These are phyloP conservation scores for Lactarius akahatsu DNA, from an alignment of 768 basidiomycete species.

Conservation along the genomic window DNA sequence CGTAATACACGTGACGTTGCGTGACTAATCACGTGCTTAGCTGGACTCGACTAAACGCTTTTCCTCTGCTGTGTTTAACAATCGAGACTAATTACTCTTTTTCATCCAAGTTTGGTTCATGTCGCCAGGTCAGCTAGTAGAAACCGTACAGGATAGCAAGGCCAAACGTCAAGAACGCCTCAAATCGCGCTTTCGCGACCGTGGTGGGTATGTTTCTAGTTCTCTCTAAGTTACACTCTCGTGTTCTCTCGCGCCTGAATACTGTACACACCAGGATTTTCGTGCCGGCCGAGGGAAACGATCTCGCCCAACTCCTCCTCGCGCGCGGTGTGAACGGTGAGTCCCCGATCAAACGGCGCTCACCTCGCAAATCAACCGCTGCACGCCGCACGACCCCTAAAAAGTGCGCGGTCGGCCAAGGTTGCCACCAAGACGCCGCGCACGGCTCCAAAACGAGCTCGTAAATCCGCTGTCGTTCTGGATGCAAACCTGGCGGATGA, in stretches of 20 bases:
- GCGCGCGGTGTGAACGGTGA: constrained; percentile 48
- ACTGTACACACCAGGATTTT: constrained; percentile 44
- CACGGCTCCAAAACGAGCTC: not conserved
- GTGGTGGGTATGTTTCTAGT: constrained; percentile 36
- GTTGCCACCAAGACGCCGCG: constrained; percentile 8
- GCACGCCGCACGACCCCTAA: not conserved
- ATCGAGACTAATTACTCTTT: not conserved
- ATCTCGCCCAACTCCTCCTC: constrained; percentile 53
- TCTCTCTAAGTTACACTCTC: not conserved
- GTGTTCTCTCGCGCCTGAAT: not conserved
- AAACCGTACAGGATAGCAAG: constrained; percentile 57
- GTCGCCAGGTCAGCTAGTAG: constrained; percentile 25
- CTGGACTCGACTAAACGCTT: not conserved
- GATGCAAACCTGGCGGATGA: not conserved
- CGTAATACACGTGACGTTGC: not conserved
- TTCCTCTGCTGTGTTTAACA: not conserved
- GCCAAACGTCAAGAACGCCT: constrained; percentile 59
- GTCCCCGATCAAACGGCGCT: constrained; percentile 41
- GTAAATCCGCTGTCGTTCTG: not conserved
- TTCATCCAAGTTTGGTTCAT: not conserved
- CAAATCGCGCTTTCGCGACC: constrained; percentile 65
- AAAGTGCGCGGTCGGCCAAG: not conserved
- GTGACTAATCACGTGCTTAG: not conserved
- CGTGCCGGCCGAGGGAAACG: constrained; percentile 50
- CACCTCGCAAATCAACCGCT: constrained; percentile 6